Conservation (phyloP, 495 filamentous ascomycete genomes). For the Pseudoneurospora amorphoporcata region DNA sequence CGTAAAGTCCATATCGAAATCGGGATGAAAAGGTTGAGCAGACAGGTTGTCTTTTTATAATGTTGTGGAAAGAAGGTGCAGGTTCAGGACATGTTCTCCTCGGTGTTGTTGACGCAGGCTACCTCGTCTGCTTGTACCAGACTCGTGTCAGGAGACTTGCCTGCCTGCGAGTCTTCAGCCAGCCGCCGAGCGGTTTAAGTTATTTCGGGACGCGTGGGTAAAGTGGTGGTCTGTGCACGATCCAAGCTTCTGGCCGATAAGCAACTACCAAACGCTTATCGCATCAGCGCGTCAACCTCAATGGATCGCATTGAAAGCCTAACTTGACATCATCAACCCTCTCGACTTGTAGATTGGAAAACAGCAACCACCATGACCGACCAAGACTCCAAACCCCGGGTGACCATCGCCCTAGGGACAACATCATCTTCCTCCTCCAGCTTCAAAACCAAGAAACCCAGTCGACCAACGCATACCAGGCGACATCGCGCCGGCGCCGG, state of each 20-base stretch:
- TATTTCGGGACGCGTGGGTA: neutral
- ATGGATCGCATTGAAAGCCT: neutral
- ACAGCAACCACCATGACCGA: neutral
- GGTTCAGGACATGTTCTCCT: neutral
- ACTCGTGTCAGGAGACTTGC: neutral
- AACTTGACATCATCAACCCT: neutral
- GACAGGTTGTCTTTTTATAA: neutral
- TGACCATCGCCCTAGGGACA: constrained; percentile 4
- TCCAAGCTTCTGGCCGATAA: neutral
- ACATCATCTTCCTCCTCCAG: neutral
- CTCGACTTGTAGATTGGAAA: too few species aligned
- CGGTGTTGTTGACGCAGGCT: neutral
- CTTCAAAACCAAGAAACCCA: neutral
- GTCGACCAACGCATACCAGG: neutral
- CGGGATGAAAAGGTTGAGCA: neutral
- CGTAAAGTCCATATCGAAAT: neutral
- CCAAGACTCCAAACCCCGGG: neutral
- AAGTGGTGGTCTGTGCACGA: neutral
- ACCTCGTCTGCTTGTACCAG: neutral
- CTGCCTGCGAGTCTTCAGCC: neutral
- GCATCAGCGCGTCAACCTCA: neutral
- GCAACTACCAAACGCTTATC: neutral
- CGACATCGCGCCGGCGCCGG: neutral
- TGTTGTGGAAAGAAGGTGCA: neutral
- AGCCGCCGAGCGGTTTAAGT: neutral